phyloP scores from a whole-genome alignment of 257 asterid genomes.

The Solanum paucissectum region DNA sequence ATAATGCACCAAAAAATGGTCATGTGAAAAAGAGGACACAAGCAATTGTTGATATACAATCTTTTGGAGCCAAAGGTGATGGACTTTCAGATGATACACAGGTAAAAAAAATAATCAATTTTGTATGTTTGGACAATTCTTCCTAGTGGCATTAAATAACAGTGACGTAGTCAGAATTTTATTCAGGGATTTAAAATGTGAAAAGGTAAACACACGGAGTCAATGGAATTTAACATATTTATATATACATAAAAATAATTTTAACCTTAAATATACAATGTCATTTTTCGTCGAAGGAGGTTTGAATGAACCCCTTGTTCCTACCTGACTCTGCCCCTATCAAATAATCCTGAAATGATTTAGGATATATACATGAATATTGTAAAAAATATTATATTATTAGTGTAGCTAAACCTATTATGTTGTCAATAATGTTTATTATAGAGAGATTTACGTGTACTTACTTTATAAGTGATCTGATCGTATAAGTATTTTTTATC shows the following conservation, averaged over 20 bases:
- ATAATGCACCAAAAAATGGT: not conserved
- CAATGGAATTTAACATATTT: too few species aligned
- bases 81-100: slow-evolving; percentile 44
- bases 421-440: not conserved
- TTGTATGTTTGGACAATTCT: not conserved
- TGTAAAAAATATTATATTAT: not conserved
- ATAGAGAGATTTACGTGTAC: not conserved
- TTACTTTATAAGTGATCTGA: not conserved
- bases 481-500: not conserved
- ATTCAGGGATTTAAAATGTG: not conserved
- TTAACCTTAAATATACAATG: too few species aligned
- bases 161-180: too few species aligned
- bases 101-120: slow-evolving; percentile 13
- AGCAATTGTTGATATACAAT: slow-evolving; percentile 29
- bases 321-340: too few species aligned
- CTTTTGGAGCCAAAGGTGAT: slow-evolving; percentile 71
- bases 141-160: not conserved
- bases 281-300: too few species aligned
- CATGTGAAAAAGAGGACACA: not conserved
- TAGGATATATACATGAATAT: not conserved
- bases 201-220: not conserved
- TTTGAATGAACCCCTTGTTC: not conserved
- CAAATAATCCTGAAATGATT: too few species aligned
- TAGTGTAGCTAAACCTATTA: not conserved
- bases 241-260: too few species aligned